Base-by-base conservation (phyloP, 371 early-diverging fungal genomes). In the Apophysomyces elegans region DNA sequence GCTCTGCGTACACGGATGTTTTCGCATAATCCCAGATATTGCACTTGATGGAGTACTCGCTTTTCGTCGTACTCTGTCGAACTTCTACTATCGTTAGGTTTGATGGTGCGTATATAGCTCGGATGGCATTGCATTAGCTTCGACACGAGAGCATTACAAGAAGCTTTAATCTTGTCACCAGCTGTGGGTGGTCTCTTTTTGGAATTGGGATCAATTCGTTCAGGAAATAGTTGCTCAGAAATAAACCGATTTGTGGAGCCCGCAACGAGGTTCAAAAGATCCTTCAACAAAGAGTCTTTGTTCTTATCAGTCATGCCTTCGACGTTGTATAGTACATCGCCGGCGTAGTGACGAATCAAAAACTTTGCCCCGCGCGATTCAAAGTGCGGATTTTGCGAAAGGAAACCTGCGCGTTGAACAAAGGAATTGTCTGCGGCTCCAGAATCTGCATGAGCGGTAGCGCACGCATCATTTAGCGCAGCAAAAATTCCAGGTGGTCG, bases 91-190 rank as follows among this genome's bases (percentile, higher is more conserved):
- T 93, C 91, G 74, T 99, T 99, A 41, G 99, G 99, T 75, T 99
- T 99, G 80, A 99, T 99, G 63, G 98, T 98, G 76, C 99, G 92
- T 43, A 99, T 96, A 78, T 99, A 99, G 44, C 96, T 93, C n/a
- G 99, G 96, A 61, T 93, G 91, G 68, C 96, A 94, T 67, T 92
- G 90, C 93, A 95, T 97, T 70, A 99, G 77, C 69, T 95, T 95
- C 11, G 86, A 85, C 7, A 99, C 97, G 7, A 99, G 81, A 7
- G 85, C 79, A 56, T 88, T 84, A 57, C 91, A 84, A 36, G 86
- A 88, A 2, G 76, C 59, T 75, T 93, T 95, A 80, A 96, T 96
- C 73, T 90, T 89, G 68, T 91, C 92, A 70, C 95, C 89, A 32
- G 94, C 89, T 47, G 93, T 91, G 21, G 91, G 91, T 54, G 93